Evolutionary conservation across 306 rosid genomes (phyloP), one percentile per base, ranked within the genome.

Genomic region (Lathyrus sativus): DNA sequence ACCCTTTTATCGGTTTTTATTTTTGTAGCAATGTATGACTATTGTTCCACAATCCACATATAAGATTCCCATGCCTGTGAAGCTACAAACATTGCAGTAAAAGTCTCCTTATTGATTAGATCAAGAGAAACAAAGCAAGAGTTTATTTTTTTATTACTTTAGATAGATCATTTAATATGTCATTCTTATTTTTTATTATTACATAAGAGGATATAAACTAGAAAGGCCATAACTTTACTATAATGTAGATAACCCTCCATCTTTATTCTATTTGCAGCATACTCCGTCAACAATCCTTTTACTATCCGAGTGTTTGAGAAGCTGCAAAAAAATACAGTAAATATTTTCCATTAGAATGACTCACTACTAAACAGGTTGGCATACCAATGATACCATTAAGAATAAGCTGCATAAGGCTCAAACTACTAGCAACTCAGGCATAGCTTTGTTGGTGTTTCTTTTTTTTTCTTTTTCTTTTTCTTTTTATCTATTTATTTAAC

Each of bases 311-410:
- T 19, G 60, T 14, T 17, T 7, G 51, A 72, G 69, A 72, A 49
- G 63, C 76, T 48, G 76, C 70, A 62, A 70, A 70, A 38, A 38
- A 70, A 18, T 28, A 22, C 56, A 24, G 45, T 22, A 58, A 35
- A 33, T 3, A 0, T 35, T 48, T 18, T 24, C 41, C 68, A 46
- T 60, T 19, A 35, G 55, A 55, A 9, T 69, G 24, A 28, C 8
- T 68, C 10, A 2, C 37, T 29, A 29, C 0, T 29, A 65, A 18
- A 8, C n/a, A 44, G 28, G 9, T 62, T 24, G 19, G 35, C 7
- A 31, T 33, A 11, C 50, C 29, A 26, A 26, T 3, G 29, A 63
- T 63, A 42, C 12, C 39, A 12, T 63, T 22, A 24, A 24, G 38
- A 63, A 33, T 1, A 33, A 33, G 37, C 37, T 33, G 37, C 37